Evolutionary conservation across 1,284 basidiomycete genomes (phyloP), one percentile per base, ranked within the genome.

Genomic region (Ganoderma multipileum): DNA sequence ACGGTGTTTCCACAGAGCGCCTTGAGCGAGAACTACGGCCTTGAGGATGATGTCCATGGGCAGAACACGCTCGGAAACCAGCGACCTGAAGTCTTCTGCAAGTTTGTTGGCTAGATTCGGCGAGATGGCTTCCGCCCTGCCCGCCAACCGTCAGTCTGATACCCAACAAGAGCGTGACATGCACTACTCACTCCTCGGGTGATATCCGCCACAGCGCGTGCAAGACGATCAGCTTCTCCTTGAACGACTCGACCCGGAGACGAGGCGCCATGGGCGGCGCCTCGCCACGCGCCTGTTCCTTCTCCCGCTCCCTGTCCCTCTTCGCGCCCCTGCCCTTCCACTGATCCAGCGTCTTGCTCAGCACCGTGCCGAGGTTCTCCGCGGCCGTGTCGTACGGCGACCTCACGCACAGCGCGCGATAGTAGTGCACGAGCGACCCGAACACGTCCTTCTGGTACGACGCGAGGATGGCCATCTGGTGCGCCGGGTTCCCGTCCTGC

Each of bases 401-500:
- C 38, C 87, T 87, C 59, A 96, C 94, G 75, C 95, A 97, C 7
- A 99, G 83, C 0, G 97, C 95, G 47, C 96, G 91, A 77, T 97
- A 97, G 81, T 98, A 97, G 78, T 97, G 91, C 72, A 95, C 89
- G 18, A 95, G 83, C 38, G 94, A 91, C 36, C 84, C 83, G 74
- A 98, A 95, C n/a, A 87, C 85, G 79, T 98, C 95, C 71, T 87
- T 86, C 74, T 92, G 85, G 79, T 97, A 97, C 28, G 91, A 91
- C 1, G 95, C 89, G 36, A 99, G 87, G 61, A 99, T 96, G 0
- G 97, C 97, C 36, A 99, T 89, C 81, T 99, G 97, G 78, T 99
- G 97, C 52, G 93, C 97, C 1, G 97, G 90, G 76, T 97, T 96
- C 12, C 95, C 95, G 66, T 89, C 87, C 67, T 92, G 86, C 0